phyloP scores from a whole-genome alignment of 2,329 filamentous ascomycete species.

The Phyllosticta citriasiana region DNA sequence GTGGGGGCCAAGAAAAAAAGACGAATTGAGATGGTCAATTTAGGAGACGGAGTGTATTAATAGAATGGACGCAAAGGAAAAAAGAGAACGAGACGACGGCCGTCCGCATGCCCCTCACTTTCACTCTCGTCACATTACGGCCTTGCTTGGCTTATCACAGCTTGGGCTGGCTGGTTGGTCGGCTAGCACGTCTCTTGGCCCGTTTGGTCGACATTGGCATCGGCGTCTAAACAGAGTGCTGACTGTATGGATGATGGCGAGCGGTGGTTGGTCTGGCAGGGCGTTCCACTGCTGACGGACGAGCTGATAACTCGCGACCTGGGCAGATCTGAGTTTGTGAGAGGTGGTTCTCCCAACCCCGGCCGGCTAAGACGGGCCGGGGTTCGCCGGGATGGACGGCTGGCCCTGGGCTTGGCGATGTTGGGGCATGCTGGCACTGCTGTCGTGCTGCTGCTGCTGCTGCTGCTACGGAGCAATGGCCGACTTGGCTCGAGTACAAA shows the following conservation, averaged over 20 bases:
- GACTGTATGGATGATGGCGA: slow-evolving; percentile 2
- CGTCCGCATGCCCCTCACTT: not conserved
- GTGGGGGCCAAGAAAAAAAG: not conserved
- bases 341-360: not conserved
- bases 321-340: not conserved
- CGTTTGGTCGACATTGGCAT: not conserved
- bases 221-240: slow-evolving; percentile 10
- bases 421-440: not conserved
- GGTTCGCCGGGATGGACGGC: not conserved
- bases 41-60: not conserved
- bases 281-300: not conserved
- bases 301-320: not conserved
- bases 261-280: not conserved
- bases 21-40: not conserved
- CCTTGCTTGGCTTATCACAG: not conserved
- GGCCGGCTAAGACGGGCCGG: not conserved
- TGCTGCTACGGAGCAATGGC: not conserved
- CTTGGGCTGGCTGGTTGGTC: not conserved
- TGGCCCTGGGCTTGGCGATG: not conserved
- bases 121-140: not conserved
- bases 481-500: not conserved
- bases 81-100: not conserved
- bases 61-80: not conserved
- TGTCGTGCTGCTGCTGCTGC: not conserved
- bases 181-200: not conserved